Conservation (phyloP, 306 rosid species). For the Cucurbita moschata region DNA sequence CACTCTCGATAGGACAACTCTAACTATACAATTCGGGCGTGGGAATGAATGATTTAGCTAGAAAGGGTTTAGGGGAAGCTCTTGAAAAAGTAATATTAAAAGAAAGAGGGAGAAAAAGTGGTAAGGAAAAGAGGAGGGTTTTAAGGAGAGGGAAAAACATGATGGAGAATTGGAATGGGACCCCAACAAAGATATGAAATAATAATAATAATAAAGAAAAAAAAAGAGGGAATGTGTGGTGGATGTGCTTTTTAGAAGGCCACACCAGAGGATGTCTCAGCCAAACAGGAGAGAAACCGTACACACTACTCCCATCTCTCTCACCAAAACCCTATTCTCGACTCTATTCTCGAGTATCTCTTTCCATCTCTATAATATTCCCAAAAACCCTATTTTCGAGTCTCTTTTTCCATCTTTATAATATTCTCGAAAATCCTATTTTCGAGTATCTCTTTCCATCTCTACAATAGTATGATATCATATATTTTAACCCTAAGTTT, state of each 20-base stretch:
- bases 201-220: neutral
- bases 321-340: neutral
- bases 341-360: neutral
- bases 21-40: no score
- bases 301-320: constrained; percentile 1
- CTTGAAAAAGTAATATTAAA: neutral
- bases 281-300: neutral
- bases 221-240: neutral
- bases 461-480: neutral
- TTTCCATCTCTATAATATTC: no score
- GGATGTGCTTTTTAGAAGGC: neutral
- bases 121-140: neutral
- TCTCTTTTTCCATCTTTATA: no score
- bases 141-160: neutral
- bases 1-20: no score
- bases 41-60: no score
- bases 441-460: no score
- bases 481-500: no score
- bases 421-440: no score
- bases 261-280: neutral
- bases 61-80: neutral
- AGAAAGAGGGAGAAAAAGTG: neutral
- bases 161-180: neutral
- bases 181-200: neutral
- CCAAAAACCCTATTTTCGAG: no score